A percentile compares a stretch with the other conserved stretches of the same genome.
These are phyloP conservation scores for Plasmodium berghei DNA, from an alignment of 169 alveolate species.

Conservation along the genomic window DNA sequence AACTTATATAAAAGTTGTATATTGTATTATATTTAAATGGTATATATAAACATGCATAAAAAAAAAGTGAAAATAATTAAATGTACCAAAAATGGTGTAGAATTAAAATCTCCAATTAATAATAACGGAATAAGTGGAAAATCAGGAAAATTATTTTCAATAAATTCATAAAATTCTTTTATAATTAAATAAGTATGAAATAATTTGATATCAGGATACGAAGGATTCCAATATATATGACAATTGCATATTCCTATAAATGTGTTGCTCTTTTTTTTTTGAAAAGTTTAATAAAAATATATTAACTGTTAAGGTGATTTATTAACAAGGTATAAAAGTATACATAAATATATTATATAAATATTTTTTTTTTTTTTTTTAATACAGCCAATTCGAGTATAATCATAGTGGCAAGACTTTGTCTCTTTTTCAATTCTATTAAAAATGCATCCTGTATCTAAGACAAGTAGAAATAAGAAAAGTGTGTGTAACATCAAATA, in stretches of 20 bases:
- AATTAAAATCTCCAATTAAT: constrained; percentile 60
- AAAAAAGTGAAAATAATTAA: background rate
- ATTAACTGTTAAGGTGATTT: background rate
- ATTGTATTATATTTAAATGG: too few species aligned
- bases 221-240: constrained; percentile 54
- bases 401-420: constrained; percentile 53
- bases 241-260: constrained; percentile 41
- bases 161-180: constrained; percentile 46
- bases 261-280: background rate
- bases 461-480: background rate
- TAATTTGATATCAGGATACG: constrained; percentile 49
- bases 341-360: background rate
- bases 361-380: background rate
- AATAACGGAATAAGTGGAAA: constrained; percentile 36
- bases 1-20: too few species aligned
- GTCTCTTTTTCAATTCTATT: constrained; percentile 22
- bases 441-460: constrained; percentile 66
- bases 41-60: background rate
- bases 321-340: background rate
- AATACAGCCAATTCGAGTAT: constrained; percentile 28
- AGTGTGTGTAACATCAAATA: too few species aligned
- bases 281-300: background rate
- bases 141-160: background rate
- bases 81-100: constrained; percentile 42
- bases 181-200: constrained; percentile 36